phyloP scores from a whole-genome alignment of 208 protist genomes.

The Acanthamoeba healyi region DNA sequence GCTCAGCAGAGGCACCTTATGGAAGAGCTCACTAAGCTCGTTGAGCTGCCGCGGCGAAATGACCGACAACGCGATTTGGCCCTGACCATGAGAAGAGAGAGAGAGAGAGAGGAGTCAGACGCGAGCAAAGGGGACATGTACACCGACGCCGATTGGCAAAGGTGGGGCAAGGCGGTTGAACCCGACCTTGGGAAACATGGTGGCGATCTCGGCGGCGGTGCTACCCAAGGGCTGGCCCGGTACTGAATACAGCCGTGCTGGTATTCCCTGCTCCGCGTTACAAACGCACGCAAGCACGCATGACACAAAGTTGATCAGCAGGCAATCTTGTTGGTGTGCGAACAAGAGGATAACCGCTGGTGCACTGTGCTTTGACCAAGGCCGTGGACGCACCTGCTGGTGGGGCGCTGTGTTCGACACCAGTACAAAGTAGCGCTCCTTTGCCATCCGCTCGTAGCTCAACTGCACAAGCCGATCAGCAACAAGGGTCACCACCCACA shows the following conservation, averaged over 20 bases:
- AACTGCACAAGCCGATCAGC: neutral
- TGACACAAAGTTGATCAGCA: no score
- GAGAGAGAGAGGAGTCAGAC: no score
- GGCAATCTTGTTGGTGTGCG: no score
- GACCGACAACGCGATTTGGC: slow-evolving; percentile 16
- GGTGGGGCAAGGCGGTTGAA: no score
- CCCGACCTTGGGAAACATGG: neutral
- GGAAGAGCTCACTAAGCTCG: slow-evolving; percentile 27
- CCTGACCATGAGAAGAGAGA: no score
- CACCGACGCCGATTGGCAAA: no score
- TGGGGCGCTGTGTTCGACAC: slow-evolving; percentile 19
- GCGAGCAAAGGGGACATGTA: no score
- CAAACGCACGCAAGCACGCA: neutral
- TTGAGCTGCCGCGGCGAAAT: slow-evolving; percentile 52
- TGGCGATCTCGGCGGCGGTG: neutral
- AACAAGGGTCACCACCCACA: neutral
- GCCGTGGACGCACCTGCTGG: neutral
- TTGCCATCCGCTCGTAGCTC: neutral
- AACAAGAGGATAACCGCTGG: no score
- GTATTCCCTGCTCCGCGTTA: neutral
- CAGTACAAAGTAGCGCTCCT: slow-evolving; percentile 52
- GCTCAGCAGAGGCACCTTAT: no score
- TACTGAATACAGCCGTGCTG: neutral
- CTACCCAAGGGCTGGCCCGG: neutral
- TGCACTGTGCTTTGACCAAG: no score